Evolutionary conservation across 192 early-diverging fungal genomes (phyloP).

Genomic region (Coemansia sp.): DNA sequence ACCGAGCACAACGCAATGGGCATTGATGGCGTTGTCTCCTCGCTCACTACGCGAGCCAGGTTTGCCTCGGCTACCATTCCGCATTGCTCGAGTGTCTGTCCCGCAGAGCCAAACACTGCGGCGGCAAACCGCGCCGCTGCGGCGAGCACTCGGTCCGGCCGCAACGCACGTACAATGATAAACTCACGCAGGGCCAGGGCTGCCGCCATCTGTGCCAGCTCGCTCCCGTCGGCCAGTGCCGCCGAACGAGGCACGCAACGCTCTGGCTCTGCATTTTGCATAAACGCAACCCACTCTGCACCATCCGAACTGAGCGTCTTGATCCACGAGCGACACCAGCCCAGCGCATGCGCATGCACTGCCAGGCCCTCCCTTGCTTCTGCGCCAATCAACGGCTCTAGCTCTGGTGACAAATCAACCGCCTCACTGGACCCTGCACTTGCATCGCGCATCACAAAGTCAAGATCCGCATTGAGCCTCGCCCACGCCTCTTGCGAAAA

Average conservation of each 20-base stretch:
- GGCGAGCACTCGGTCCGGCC: constrained; percentile 84
- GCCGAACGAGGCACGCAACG: constrained; percentile 27
- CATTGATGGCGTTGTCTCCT: constrained; percentile 71
- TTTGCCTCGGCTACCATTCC: constrained; percentile 61
- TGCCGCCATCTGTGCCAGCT: constrained; percentile 2
- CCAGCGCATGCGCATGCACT: constrained; percentile 23
- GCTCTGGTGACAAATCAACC: constrained; percentile 14
- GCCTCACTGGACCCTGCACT: not conserved
- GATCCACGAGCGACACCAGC: constrained; percentile 47
- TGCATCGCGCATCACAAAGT: constrained; percentile 41
- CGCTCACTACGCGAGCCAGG: constrained; percentile 63
- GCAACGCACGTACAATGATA: constrained; percentile 78
- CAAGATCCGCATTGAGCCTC: constrained; percentile 41
- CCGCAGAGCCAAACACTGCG: constrained; percentile 47
- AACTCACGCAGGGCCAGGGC: constrained; percentile 73
- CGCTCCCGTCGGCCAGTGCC: constrained; percentile 15
- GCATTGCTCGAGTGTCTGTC: not conserved
- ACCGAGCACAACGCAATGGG: constrained; percentile 91
- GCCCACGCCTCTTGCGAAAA: constrained; percentile 44
- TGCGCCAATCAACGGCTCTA: constrained; percentile 25
- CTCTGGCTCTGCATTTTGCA: constrained; percentile 25
- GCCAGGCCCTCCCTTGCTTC: constrained; percentile 20
- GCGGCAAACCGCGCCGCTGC: constrained; percentile 71
- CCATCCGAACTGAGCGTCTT: constrained; percentile 1
- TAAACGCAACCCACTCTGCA: constrained; percentile 22